Conservation (phyloP, 108 stramenopile genomes). For the Pseudonitzschia pungens region DNA sequence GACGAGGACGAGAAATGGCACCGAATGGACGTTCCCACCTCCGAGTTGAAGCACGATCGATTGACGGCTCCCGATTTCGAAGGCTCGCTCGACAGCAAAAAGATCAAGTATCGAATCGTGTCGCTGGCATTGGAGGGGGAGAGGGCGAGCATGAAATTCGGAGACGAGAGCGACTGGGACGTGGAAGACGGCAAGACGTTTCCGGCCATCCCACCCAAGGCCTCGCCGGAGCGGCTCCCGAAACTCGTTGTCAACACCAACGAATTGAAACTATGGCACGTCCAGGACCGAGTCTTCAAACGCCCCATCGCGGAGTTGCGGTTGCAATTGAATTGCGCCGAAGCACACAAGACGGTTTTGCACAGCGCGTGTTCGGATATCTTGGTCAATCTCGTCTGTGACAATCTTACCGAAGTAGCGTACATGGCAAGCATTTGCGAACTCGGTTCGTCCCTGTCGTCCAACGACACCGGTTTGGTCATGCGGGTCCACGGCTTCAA, state of each 20-base stretch:
- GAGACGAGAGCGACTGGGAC: constrained; percentile 75
- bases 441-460: constrained; percentile 52
- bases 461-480: constrained; percentile 67
- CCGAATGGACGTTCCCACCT: constrained; percentile 42
- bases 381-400: constrained; percentile 61
- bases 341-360: constrained; percentile 62
- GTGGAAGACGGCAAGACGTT: constrained; percentile 54
- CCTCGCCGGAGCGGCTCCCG: constrained; percentile 58
- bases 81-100: constrained; percentile 71
- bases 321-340: constrained; percentile 54
- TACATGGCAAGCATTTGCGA: constrained; percentile 80
- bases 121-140: constrained; percentile 63
- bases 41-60: constrained; percentile 23
- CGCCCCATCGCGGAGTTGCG: constrained; percentile 82
- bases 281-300: constrained; percentile 83
- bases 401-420: constrained; percentile 64
- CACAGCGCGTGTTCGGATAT: constrained; percentile 75
- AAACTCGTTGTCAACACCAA: constrained; percentile 60
- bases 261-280: constrained; percentile 69
- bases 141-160: constrained; percentile 59
- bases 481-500: constrained; percentile 79
- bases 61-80: constrained; percentile 51
- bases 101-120: constrained; percentile 66
- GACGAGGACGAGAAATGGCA: constrained; percentile 78
- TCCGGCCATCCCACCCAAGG: constrained; percentile 74